Base-by-base conservation (phyloP, 768 basidiomycete genomes). In the Botryobasidium botryosum region DNA sequence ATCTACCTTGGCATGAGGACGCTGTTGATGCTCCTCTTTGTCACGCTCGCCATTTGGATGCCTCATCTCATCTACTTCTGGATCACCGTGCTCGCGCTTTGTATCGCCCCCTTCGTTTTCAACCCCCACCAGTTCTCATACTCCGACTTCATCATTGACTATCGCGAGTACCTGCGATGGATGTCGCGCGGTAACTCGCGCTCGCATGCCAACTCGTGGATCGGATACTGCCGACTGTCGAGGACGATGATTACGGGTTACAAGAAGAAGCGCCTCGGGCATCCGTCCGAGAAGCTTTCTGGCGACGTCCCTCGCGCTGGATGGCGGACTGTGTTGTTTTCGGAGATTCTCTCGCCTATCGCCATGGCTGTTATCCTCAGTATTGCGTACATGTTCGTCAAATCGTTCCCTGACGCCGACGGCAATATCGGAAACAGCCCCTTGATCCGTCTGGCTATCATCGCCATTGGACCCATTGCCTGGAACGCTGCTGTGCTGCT, bases 41-140 rank as follows among this genome's bases (percentile, higher is more conserved):
- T 92, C 58, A 92, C 94, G 21, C 62, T 96, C 61, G 69, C 87
- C 23, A 63, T 96, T 43, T 96, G 86, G 84, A 84, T 85, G 25
- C 78, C 82, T 2, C 92, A 82, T 61, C 61, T 96, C 55, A 79
- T 90, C 59, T 99, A 97, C 68, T 99, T 99, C 71, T 97, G 92
- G 92, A 61, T 96, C 44, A 90, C 92, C 35, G 86, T 91, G 50
- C 67, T 90, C 26, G 75, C 90, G 13, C 72, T 99, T 6, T 96
- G 90, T 56, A 64, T 96, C 51, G 80, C 92, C 25, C 94, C 94
- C 6, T 99, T 99, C 80, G 61, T 96, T 56, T 99, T 97, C 74
- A 99, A 97, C 59, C 94, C 94, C n/a, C 94, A 99, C 61, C 94
- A 97, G 62, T 99, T 99, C 66, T 84, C 85, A 17, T 81, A 90